Evolutionary conservation across 768 basidiomycete genomes (phyloP), one percentile per base, ranked within the genome.

Genomic region (Russula ochroleuca): DNA sequence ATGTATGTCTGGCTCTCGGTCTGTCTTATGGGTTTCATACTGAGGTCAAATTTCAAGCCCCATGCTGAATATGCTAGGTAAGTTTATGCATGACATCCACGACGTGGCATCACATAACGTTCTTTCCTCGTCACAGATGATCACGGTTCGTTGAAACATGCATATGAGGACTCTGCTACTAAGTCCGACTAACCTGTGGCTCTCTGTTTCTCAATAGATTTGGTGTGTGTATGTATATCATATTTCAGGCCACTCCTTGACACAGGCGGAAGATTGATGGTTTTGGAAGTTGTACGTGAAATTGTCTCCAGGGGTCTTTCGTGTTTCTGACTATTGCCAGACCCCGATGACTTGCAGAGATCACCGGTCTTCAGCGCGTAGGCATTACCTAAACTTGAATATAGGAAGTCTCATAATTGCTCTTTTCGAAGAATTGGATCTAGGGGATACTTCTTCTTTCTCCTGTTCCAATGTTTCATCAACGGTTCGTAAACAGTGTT

Each of bases 391-490:
- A 9, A 41, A 19, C n/a, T 11, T 63, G 28, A 21, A 41, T 17
- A 41, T 33, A 17, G 21, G 38, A 37, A 10, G n/a, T 38, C 2
- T 41, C 28, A 21, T 13, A 60, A 43, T 38, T 25, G 3, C 43
- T 43, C 17, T 56, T 37, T 38, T 59, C 50, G 61, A 63, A 92
- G 88, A 9, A 90, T 98, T 59, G 96, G 95, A 7, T 75, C 84
- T 0, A 78, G 90, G 67, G 92, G 87, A 23, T 97, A 94, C 75
- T 95, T 95, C 73, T 95, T 86, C 79, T 99, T 86, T 76, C 78
- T 96, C 23, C 79, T 99, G 1, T 98, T 99, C 79, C 96, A 99
- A 69, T 92, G 90, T 68, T 95, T 95, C 73, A 84, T 90, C 69
- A 87, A 88, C 66, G 83, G 90, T 90, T 69, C 58, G 82, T 57